These are phyloP conservation scores for Capronia coronata DNA, from an alignment of 2,329 filamentous ascomycete species.

Conservation along the genomic window DNA sequence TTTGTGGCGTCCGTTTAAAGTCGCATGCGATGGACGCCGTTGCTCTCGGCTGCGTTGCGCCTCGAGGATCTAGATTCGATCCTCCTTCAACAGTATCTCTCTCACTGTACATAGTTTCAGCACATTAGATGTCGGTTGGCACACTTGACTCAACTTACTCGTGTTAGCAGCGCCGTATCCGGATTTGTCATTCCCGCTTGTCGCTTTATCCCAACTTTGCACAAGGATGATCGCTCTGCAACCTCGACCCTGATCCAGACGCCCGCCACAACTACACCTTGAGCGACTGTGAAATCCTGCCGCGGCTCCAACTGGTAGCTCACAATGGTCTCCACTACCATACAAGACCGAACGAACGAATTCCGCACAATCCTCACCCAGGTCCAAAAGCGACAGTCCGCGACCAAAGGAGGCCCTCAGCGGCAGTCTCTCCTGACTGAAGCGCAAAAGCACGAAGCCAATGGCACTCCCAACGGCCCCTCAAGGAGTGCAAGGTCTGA, in stretches of 20 bases:
- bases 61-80: not conserved
- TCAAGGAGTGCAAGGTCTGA: slow-evolving; percentile 65
- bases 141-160: not conserved
- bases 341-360: slow-evolving; percentile 94
- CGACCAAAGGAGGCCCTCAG: slow-evolving; percentile 70
- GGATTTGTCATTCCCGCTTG: not conserved
- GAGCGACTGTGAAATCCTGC: no score
- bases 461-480: slow-evolving; percentile 49
- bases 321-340: slow-evolving; percentile 56
- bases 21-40: not conserved
- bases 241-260: not conserved
- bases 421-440: slow-evolving; percentile 72
- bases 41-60: not conserved
- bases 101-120: slow-evolving; percentile 11
- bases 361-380: slow-evolving; percentile 87
- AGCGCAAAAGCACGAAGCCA: slow-evolving; percentile 54
- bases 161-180: not conserved
- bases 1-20: no score
- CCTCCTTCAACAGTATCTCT: not conserved
- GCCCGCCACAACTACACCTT: not conserved
- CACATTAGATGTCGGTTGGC: not conserved
- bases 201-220: not conserved
- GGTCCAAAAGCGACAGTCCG: slow-evolving; percentile 71
- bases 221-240: slow-evolving; percentile 5
- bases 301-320: not conserved